Evolutionary conservation across 176 grass and related monocot species (phyloP).

Genomic region (Bromus sterilis): DNA sequence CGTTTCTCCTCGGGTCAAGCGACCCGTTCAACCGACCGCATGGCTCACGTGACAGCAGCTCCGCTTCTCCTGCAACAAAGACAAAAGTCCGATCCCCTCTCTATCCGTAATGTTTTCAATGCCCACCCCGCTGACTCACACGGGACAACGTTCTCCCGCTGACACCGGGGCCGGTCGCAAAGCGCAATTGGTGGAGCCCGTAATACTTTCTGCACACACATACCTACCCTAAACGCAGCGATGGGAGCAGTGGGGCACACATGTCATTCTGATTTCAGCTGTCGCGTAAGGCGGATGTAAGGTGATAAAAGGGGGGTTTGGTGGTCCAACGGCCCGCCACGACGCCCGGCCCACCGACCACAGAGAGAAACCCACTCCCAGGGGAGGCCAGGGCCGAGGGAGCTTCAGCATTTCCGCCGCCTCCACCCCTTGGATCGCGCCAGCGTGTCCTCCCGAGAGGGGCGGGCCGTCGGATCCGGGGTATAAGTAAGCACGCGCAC

Average conservation of each 20-base stretch:
- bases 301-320: background rate
- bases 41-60: conserved; percentile 15
- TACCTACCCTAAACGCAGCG: fast-evolving
- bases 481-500: conserved; percentile 30
- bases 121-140: background rate
- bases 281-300: fast-evolving
- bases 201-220: background rate
- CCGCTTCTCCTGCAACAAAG: background rate
- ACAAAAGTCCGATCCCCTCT: background rate
- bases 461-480: conserved; percentile 21
- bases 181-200: background rate
- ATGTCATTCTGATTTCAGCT: background rate
- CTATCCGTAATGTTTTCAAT: background rate
- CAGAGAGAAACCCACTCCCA: background rate
- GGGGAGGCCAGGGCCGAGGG: background rate
- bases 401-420: background rate
- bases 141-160: background rate
- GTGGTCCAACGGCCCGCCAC: conserved; percentile 17
- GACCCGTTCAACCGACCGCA: background rate
- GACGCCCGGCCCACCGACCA: conserved; percentile 5
- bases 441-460: background rate
- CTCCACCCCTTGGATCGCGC: background rate
- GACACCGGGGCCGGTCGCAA: background rate
- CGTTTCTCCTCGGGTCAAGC: background rate
- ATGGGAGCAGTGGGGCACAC: fast-evolving